A percentile compares a stretch with the other conserved stretches of the same genome.
These are phyloP conservation scores for Oryza nivara DNA, from an alignment of 176 grass and related monocot genomes.

Conservation along the genomic window DNA sequence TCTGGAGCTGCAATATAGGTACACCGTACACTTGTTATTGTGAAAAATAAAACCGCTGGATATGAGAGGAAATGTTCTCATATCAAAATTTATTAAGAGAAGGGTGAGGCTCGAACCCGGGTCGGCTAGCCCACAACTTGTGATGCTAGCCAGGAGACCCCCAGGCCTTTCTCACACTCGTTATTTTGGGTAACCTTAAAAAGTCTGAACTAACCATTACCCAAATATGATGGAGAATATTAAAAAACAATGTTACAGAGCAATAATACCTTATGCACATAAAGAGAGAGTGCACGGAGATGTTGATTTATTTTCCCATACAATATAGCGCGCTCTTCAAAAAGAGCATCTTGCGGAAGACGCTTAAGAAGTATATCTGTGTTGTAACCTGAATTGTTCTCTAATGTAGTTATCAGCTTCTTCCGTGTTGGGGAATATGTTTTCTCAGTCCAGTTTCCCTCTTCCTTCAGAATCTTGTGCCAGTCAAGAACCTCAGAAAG, in stretches of 20 bases:
- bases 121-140: too few relatives aligned
- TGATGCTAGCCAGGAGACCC: too few relatives aligned
- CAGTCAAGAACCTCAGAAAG: conserved; percentile 97
- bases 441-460: conserved; percentile 91
- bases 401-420: conserved; percentile 89
- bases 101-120: too few relatives aligned
- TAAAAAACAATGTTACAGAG: conserved; percentile 11
- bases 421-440: conserved; percentile 80
- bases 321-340: conserved; percentile 92
- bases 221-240: conserved; percentile 12
- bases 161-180: background rate
- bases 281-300: conserved; percentile 86
- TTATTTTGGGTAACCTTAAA: conserved; percentile 34
- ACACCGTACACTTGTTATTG: conserved; percentile 13
- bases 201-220: conserved; percentile 21
- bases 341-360: conserved; percentile 84
- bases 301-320: conserved; percentile 96
- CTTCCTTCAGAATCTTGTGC: conserved; percentile 80
- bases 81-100: too few relatives aligned
- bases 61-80: too few relatives aligned
- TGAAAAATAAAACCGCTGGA: background rate
- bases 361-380: conserved; percentile 84
- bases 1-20: conserved; percentile 67
- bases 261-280: conserved; percentile 89
- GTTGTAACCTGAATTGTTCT: conserved; percentile 88